phyloP scores from a whole-genome alignment of 73 alveolate species.

The Durusdinium trenchii region DNA sequence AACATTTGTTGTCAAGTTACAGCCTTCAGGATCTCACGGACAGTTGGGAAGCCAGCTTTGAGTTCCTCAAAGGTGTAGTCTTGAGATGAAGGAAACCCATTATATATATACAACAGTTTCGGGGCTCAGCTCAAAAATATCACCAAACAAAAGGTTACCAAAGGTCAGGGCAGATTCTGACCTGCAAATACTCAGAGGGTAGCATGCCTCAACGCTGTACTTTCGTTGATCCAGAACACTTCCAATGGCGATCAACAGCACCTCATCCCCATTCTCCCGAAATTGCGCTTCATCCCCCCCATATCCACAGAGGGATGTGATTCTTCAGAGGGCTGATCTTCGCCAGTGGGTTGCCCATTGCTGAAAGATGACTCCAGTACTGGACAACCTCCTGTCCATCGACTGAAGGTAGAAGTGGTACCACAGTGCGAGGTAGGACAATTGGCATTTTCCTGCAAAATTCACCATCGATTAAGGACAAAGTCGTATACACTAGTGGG shows the following conservation, averaged over 20 bases:
- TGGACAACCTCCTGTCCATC: neutral
- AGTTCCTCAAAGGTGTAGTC: neutral
- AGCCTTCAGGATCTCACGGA: neutral
- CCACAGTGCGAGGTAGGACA: constrained; percentile 14
- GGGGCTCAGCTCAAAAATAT: neutral
- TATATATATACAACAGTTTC: neutral
- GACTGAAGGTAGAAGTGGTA: neutral
- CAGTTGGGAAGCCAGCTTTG: neutral
- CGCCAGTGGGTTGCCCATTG: neutral
- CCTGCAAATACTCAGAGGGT: neutral
- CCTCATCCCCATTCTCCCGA: neutral
- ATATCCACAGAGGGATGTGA: neutral
- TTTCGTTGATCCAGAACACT: neutral
- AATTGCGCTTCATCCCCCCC: neutral
- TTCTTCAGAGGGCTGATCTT: neutral
- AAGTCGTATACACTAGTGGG: neutral
- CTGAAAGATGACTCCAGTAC: neutral
- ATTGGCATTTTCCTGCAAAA: constrained; percentile 14
- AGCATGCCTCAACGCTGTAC: neutral
- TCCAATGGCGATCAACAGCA: neutral
- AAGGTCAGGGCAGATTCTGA: neutral
- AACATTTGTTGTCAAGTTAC: neutral
- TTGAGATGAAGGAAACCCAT: neutral
- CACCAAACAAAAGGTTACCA: neutral
- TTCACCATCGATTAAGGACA: neutral